Evolutionary conservation across 345 rosid species (phyloP), one percentile per base, ranked within the genome.

Genomic region (Acer yangbiense): DNA sequence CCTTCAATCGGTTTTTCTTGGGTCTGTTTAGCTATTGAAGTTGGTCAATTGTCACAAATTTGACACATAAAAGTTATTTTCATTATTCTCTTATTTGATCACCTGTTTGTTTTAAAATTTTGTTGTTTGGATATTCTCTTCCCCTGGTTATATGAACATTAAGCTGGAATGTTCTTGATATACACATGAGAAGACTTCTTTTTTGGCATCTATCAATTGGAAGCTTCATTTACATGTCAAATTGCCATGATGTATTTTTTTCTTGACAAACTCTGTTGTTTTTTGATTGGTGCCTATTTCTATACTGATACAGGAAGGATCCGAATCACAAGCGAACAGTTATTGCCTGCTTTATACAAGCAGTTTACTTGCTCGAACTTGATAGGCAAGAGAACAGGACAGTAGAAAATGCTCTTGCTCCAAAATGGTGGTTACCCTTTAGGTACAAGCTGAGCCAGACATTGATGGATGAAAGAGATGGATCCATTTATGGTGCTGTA

Each of bases 371-470:
- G 75, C 95, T 94, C 16, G 98, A 96, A 82, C 83, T 91, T 58
- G 99, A 96, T 82, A 89, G 97, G 82, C 99, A 94, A 74, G 98
- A 96, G 79, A 91, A 79, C 65, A 82, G 90, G 76, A 82, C 86
- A 16, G 87, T 83, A 77, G 89, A 88, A 79, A 88, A 76, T 43
- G 91, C 92, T 2, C 97, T 94, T 3, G 98, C 99, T 6, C 95
- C 98, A 0, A 94, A 91, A 82, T 96, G 99, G 98, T 94, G 98
- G 98, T 80, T 84, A 25, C 90, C 91, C n/a, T 96, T 94, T 84
- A 96, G 90, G 85, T 96, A 92, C 91, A 96, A 88, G 84, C 76
- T 94, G 63, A 69, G 89, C 1, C 90, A 87, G 63, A 91, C 93
- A 20, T 86, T 96, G 21, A 77, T 86, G 12, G 99, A 96, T 13